Evolutionary conservation across 176 grass and related monocot genomes (phyloP).

Genomic region (Oryza nivara): DNA sequence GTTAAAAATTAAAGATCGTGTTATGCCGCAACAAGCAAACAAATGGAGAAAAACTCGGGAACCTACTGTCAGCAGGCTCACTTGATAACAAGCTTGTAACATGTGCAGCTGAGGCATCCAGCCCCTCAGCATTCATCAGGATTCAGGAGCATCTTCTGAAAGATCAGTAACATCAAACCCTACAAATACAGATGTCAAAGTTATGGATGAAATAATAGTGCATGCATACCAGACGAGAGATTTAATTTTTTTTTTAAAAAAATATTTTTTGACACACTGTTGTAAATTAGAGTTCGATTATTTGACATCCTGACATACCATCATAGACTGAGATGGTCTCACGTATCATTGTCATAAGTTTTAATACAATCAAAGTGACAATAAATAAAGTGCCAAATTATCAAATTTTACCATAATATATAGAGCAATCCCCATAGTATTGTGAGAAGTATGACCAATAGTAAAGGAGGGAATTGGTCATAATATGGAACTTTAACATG

Average conservation of each 20-base stretch:
- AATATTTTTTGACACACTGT: no score
- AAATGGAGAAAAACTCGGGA: neutral
- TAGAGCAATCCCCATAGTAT: slow-evolving; percentile 15
- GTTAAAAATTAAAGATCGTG: neutral
- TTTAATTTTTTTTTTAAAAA: no score
- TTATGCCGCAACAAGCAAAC: neutral
- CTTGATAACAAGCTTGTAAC: slow-evolving; percentile 92
- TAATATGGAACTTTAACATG: no score
- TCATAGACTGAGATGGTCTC: no score
- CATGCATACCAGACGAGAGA: slow-evolving; percentile 1
- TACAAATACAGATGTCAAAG: slow-evolving; percentile 9
- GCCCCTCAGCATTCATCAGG: slow-evolving; percentile 52
- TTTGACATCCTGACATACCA: no score
- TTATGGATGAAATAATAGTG: no score
- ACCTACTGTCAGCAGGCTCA: slow-evolving; percentile 87
- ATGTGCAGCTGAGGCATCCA: slow-evolving; percentile 91
- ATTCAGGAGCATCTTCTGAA: slow-evolving; percentile 69
- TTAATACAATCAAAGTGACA: no score
- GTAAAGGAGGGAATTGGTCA: neutral
- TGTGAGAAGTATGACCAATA: slow-evolving; percentile 5
- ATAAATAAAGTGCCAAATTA: no score
- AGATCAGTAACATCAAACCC: slow-evolving; percentile 92
- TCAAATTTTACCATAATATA: neutral
- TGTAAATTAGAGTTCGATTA: no score
- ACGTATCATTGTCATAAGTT: no score